Evolutionary conservation across 768 basidiomycete genomes (phyloP).

Genomic region (Megacollybia marginata): DNA sequence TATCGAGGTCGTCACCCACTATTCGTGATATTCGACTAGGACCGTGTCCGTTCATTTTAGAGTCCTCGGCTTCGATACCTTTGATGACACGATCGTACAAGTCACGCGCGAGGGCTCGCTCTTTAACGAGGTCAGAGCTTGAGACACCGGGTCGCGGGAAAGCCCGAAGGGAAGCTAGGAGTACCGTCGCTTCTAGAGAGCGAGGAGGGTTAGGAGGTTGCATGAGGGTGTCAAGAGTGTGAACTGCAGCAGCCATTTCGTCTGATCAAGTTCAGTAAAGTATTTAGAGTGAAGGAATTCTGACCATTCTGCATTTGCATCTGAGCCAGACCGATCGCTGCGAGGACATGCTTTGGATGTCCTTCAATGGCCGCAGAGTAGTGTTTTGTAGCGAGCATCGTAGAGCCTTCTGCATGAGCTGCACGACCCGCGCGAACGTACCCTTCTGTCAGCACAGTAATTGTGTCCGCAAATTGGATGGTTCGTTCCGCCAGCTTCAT

Average conservation of each 20-base stretch:
- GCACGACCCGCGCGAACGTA: slow-evolving; percentile 80
- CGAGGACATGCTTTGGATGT: slow-evolving; percentile 67
- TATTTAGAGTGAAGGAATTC: neutral
- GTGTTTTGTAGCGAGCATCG: slow-evolving; percentile 60
- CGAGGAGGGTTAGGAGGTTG: slow-evolving; percentile 57
- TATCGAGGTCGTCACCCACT: slow-evolving; percentile 72
- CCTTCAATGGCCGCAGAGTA: slow-evolving; percentile 62
- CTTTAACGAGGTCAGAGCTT: slow-evolving; percentile 61
- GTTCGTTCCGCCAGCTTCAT: slow-evolving; percentile 91
- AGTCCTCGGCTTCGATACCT: slow-evolving; percentile 57
- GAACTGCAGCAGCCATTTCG: slow-evolving; percentile 78
- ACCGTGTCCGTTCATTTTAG: slow-evolving; percentile 34
- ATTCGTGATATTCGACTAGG: slow-evolving; percentile 36
- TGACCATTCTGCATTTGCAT: slow-evolving; percentile 81
- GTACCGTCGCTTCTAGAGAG: slow-evolving; percentile 77
- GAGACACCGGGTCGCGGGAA: slow-evolving; percentile 76
- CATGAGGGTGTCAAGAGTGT: slow-evolving; percentile 73
- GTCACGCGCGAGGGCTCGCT: slow-evolving; percentile 68
- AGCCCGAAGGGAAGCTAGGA: slow-evolving; percentile 86
- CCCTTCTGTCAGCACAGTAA: slow-evolving; percentile 79
- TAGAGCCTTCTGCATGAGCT: slow-evolving; percentile 61
- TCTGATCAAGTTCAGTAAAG: slow-evolving; percentile 32
- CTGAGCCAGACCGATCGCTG: slow-evolving; percentile 81
- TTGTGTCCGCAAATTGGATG: slow-evolving; percentile 88
- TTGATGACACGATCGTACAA: slow-evolving; percentile 73